phyloP scores from a whole-genome alignment of 345 rosid species.

The Alliaria petiolata region DNA sequence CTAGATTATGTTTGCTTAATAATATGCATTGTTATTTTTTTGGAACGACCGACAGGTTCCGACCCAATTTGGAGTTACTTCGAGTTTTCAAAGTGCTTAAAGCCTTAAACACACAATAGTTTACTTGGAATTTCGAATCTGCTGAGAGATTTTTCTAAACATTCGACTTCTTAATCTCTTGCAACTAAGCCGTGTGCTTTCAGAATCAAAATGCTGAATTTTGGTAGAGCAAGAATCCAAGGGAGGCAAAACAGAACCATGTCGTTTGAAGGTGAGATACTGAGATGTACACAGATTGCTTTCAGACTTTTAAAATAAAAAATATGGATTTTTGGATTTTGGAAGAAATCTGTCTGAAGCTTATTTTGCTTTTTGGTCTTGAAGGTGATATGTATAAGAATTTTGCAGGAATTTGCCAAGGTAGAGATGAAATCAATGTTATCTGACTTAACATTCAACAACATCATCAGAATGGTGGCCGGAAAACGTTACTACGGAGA shows the following conservation, averaged over 20 bases:
- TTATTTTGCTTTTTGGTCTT: not conserved
- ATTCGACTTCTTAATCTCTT: not conserved
- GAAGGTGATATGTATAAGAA: too few species aligned
- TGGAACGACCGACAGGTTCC: not conserved
- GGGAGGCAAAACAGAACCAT: slow-evolving; percentile 56
- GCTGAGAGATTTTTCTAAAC: not conserved
- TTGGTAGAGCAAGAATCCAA: slow-evolving; percentile 62
- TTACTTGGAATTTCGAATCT: not conserved
- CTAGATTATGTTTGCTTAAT: too few species aligned
- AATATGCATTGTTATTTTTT: too few species aligned
- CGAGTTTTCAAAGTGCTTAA: not conserved
- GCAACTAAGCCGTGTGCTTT: not conserved
- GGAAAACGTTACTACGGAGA: slow-evolving; percentile 56
- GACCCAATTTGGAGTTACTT: not conserved
- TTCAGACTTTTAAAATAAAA: not conserved
- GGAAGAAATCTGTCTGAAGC: too few species aligned
- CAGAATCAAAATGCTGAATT: slow-evolving; percentile 51
- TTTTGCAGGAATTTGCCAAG: slow-evolving; percentile 22
- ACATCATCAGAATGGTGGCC: slow-evolving; percentile 40
- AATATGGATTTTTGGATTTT: too few species aligned
- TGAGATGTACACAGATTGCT: too few species aligned
- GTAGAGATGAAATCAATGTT: slow-evolving; percentile 43
- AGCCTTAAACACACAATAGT: not conserved
- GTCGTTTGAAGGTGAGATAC: slow-evolving; percentile 41
- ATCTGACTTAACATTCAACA: slow-evolving; percentile 39